Percentiles rank a stretch among this genome's conserved stretches.
phyloP scores from a whole-genome alignment of 2,329 filamentous ascomycete genomes.

The Capronia epimyces region DNA sequence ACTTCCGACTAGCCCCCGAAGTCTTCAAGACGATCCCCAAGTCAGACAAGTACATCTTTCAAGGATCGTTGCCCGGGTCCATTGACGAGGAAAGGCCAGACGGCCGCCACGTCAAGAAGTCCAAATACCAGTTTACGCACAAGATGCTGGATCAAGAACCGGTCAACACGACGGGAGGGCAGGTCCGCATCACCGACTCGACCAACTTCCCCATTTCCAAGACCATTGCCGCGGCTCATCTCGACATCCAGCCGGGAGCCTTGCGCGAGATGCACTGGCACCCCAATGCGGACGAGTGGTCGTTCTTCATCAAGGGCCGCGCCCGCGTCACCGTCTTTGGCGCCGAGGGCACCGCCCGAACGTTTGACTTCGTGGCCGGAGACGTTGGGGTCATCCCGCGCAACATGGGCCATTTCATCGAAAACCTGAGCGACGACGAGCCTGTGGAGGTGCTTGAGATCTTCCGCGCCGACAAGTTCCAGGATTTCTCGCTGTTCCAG shows the following conservation, averaged over 20 bases:
- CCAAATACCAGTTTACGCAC: conserved; percentile 64
- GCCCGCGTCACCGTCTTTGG: conserved; percentile 71
- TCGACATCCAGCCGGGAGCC: conserved; percentile 65
- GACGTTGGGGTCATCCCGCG: conserved; percentile 72
- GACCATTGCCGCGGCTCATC: conserved; percentile 66
- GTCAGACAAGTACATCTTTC: conserved; percentile 69
- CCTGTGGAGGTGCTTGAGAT: conserved; percentile 71
- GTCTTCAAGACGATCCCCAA: conserved; percentile 64
- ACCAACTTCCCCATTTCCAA: conserved; percentile 68
- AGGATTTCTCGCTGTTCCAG: conserved; percentile 68
- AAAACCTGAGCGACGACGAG: conserved; percentile 70
- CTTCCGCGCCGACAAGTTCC: conserved; percentile 65
- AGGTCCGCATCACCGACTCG: conserved; percentile 70
- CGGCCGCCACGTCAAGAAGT: conserved; percentile 59
- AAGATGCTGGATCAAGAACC: conserved; percentile 66
- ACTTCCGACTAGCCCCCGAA: conserved; percentile 67
- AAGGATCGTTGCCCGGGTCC: conserved; percentile 58
- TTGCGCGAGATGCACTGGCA: conserved; percentile 82
- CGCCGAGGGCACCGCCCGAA: conserved; percentile 61
- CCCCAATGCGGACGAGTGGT: conserved; percentile 73
- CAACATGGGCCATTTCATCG: conserved; percentile 76
- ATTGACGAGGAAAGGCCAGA: conserved; percentile 60
- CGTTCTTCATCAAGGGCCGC: conserved; percentile 67
- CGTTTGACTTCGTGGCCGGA: conserved; percentile 69
- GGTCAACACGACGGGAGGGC: conserved; percentile 60